Conservation (phyloP, 495 filamentous ascomycete genomes). For the Hypoxylon intermedium region DNA sequence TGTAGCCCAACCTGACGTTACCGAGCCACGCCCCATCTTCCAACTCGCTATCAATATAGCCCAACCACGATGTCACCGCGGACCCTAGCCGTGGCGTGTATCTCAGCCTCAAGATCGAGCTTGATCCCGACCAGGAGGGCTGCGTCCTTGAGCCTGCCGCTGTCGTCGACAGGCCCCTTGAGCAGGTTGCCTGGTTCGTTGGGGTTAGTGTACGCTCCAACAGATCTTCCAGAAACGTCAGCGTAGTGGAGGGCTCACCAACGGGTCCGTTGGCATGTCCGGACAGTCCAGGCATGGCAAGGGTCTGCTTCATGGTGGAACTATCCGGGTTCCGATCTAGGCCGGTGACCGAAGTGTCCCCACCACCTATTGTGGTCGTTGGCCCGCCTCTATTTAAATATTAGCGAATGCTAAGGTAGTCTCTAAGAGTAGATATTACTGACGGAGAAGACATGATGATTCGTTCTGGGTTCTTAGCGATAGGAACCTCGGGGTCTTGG, state of each 20-base stretch:
- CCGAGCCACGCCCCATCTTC: slow-evolving; percentile 10
- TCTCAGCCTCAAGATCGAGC: slow-evolving; percentile 41
- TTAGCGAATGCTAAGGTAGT: neutral
- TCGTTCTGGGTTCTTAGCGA: neutral
- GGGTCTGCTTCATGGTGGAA: slow-evolving; percentile 22
- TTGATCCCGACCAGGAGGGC: slow-evolving; percentile 55
- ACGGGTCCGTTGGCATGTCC: slow-evolving; percentile 45
- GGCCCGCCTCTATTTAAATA: slow-evolving; percentile 21
- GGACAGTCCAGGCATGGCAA: slow-evolving; percentile 47
- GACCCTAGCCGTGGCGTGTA: slow-evolving; percentile 35
- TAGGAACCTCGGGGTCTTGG: slow-evolving; percentile 6
- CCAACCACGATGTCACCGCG: slow-evolving; percentile 39
- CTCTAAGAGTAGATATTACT: slow-evolving; percentile 7
- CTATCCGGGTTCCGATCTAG: slow-evolving; percentile 12
- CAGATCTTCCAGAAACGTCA: neutral
- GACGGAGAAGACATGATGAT: slow-evolving; percentile 44
- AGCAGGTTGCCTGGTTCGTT: slow-evolving; percentile 41
- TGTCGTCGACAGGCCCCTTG: slow-evolving; percentile 50
- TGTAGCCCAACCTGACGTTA: slow-evolving; percentile 22
- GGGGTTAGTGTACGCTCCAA: neutral
- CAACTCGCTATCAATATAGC: slow-evolving; percentile 25
- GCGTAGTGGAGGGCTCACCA: slow-evolving; percentile 27
- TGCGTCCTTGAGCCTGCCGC: slow-evolving; percentile 50
- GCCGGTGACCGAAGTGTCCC: slow-evolving; percentile 18
- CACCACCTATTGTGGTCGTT: slow-evolving; percentile 16